Percentiles rank a stretch among this genome's conserved stretches.
Evolutionary conservation across 495 filamentous ascomycete genomes (phyloP).

Genomic region (Alectoria sarmentosa): DNA sequence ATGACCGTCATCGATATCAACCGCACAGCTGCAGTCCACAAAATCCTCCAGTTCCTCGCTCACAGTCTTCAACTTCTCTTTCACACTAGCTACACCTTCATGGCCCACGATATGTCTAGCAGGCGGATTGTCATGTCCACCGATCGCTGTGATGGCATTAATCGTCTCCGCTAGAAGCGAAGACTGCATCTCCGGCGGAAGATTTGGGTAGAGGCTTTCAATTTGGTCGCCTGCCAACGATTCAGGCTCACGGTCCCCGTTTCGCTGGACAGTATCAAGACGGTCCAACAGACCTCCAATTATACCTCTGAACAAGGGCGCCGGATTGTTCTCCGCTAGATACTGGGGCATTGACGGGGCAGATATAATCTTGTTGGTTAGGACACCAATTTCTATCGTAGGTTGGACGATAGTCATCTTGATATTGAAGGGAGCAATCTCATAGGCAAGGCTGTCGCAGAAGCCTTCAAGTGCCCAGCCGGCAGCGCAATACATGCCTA

Average conservation of each 20-base stretch:
- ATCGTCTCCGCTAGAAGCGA: constrained; percentile 83
- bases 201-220: constrained; percentile 61
- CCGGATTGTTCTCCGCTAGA: constrained; percentile 63
- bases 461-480: constrained; percentile 98
- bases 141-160: constrained; percentile 81
- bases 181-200: constrained; percentile 57
- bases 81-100: constrained; percentile 81
- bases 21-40: constrained; percentile 77
- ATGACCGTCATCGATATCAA: constrained; percentile 58
- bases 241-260: constrained; percentile 31
- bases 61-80: constrained; percentile 93
- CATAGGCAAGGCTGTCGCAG: constrained; percentile 86
- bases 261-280: constrained; percentile 34
- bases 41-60: constrained; percentile 96
- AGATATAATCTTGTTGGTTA: constrained; percentile 79
- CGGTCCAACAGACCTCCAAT: constrained; percentile 63
- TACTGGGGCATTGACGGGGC: constrained; percentile 71
- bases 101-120: constrained; percentile 90
- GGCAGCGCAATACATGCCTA: constrained; percentile 84
- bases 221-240: constrained; percentile 41
- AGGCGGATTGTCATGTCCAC: constrained; percentile 91
- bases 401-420: constrained; percentile 94
- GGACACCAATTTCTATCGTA: constrained; percentile 70
- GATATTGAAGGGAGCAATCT: constrained; percentile 95
- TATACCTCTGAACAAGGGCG: constrained; percentile 73